Base-by-base conservation (phyloP, 2,329 filamentous ascomycete species). In the Penicillium sp. region DNA sequence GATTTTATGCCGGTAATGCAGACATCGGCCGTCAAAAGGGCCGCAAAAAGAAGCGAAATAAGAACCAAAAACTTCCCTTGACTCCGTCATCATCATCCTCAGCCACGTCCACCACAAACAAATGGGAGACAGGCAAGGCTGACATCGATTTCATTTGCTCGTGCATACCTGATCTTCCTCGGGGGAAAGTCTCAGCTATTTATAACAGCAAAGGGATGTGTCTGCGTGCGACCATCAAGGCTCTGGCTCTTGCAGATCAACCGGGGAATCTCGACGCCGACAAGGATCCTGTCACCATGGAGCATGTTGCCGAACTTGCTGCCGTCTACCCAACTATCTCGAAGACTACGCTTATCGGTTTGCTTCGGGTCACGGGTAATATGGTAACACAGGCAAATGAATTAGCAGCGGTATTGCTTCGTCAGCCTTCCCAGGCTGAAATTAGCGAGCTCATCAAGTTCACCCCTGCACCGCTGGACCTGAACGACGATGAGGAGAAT, bases 81-180 rank as follows among this genome's bases (percentile, higher is more conserved):
- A 29, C 48, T 36, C 41, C 59, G 26, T 40, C 61, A 45, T 42
- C 55, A 40, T 56, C 62, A 10, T 55, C 47, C 12, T 53, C 53
- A 20, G 51, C 58, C 7, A 39, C 40, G 13, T 32, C 50, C 2
- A 41, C 51, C 2, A 41, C 56, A 9, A 88, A 85, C 59, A 81
- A 80, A 57, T 89, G 86, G 86, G 75, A 82, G 51, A 75, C 73
- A 24, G 80, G 78, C 2, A 77, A 71, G 37, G 72, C 79, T 45
- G 84, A 88, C 56, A 75, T 88, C 12, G 80, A 85, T 0, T 87
- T 86, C 56, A 81, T 89, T 47, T 76, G 77, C 12, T 76, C 77
- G 7, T 77, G 80, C 32, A 79, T 76, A 2, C 67, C 67, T 3
- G 77, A 79, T 23, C 72, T 78, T 2, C 64, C 81, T 12, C 66